Base-by-base conservation (phyloP, 805 yeast genomes). In the Schwanniomyces occidentalis region DNA sequence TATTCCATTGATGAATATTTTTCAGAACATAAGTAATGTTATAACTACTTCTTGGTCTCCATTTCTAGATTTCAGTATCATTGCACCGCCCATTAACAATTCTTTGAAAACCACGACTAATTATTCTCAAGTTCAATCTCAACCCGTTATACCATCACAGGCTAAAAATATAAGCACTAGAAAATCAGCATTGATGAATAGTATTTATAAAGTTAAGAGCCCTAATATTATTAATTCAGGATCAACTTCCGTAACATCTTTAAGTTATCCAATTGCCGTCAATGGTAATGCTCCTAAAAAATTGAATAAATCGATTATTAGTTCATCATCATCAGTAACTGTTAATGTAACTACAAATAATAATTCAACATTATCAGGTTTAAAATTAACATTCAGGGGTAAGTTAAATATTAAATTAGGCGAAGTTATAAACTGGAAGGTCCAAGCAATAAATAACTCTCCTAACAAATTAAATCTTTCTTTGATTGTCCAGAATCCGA, bases 371-470 rank as follows among this genome's bases (percentile, higher is more conserved):
- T 47, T 68, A 13, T 44, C 52, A 6, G 64, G 64, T 2, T 40
- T 61, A 10, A 63, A 66, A 10, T 63, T 84, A 9, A 73, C 82
- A 3, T 76, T 85, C 38, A 64, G 73, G 4, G 93, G 95, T 0
- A 75, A 76, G 8, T 73, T 82, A 5, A 66, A 71, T 25, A 78
- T 82, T 4, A 64, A 68, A 44, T 56, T 82, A 7, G 91, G 93
- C 2, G 72, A 76, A 25, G 64, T 69, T 2, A 76, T 76, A 51
- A 71, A 66, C 35, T 80, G 90, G 85, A 71, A 71, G 30, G 66
- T 85, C 9, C 84, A 79, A 46, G 78, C 83, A 1, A 71, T 82
- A 34, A 85, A 85, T 61, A 71, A 70, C 40, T 73, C 85, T 1
- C 45, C 58, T n/a, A 68, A 68, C 16, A 51, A 67, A 12, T 58